Conservation (phyloP, 148 eudicot species). For the Vaccinium vitisidaea region DNA sequence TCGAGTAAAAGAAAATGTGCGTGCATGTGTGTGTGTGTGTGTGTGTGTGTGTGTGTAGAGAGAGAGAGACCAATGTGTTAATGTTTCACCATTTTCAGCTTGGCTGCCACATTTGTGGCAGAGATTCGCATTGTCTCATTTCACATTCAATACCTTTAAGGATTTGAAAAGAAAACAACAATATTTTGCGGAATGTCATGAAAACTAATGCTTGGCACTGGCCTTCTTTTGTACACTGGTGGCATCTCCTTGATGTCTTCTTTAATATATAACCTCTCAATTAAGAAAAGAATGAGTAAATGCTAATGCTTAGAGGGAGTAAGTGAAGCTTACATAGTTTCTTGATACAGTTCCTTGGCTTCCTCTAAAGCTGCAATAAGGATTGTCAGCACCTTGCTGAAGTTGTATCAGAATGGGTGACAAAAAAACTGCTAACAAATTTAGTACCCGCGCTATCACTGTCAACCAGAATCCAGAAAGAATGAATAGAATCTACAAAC, state of each 20-base stretch:
- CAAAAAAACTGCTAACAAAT: not conserved
- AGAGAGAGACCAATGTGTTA: not conserved
- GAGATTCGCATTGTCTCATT: not conserved
- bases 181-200: not conserved
- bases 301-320: not conserved
- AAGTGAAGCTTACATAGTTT: constrained; percentile 9
- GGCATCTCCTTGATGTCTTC: not conserved
- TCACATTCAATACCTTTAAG: not conserved
- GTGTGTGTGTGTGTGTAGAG: not conserved
- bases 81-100: not conserved
- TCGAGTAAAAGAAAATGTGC: too few relatives aligned
- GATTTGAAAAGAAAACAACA: not conserved
- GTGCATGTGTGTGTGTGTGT: too few relatives aligned
- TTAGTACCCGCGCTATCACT: not conserved
- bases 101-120: not conserved
- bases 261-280: not conserved
- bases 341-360: not conserved
- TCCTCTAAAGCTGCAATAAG: not conserved
- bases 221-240: not conserved
- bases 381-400: not conserved
- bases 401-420: not conserved
- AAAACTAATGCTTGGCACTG: not conserved
- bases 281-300: not conserved
- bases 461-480: constrained; percentile 5
- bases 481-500: not conserved